phyloP scores from a whole-genome alignment of 1,139 yeast genomes.

The Yamadazyma dendronema region DNA sequence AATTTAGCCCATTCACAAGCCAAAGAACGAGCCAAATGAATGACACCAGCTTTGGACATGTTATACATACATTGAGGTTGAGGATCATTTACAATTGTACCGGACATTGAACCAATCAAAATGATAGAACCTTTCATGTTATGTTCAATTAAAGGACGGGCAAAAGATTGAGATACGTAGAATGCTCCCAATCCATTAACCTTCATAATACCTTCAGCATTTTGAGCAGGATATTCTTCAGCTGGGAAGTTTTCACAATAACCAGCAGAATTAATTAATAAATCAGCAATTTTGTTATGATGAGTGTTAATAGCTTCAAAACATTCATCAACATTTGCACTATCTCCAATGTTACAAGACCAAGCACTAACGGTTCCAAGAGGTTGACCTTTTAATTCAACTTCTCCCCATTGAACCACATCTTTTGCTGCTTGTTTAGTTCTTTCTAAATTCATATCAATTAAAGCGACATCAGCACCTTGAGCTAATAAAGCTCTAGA shows the following conservation, averaged over 20 bases:
- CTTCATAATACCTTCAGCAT: conserved; percentile 66
- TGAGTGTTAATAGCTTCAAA: conserved; percentile 51
- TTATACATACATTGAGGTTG: conserved; percentile 52
- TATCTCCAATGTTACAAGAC: conserved; percentile 75
- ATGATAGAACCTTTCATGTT: conserved; percentile 49
- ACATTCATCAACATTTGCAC: conserved; percentile 56
- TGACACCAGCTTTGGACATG: conserved; percentile 53
- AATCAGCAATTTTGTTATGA: conserved; percentile 61
- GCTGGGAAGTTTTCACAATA: conserved; percentile 80
- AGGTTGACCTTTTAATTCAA: conserved; percentile 42
- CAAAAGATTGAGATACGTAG: conserved; percentile 60
- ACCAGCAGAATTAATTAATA: conserved; percentile 79
- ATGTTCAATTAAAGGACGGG: conserved; percentile 63
- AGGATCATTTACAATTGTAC: conserved; percentile 50
- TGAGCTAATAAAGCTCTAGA: conserved; percentile 68
- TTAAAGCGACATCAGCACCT: conserved; percentile 73
- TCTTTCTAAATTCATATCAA: conserved; percentile 65
- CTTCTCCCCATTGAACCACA: conserved; percentile 53
- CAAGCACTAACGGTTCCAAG: conserved; percentile 61
- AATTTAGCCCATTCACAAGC: conserved; percentile 55
- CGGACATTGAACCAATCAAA: conserved; percentile 49
- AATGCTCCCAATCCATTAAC: conserved; percentile 77
- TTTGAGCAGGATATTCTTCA: conserved; percentile 68
- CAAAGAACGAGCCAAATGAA: conserved; percentile 46
- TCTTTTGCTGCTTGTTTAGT: conserved; percentile 61